These are phyloP conservation scores for Globisporangium nodosum DNA, from an alignment of 352 stramenopile genomes.

Conservation along the genomic window DNA sequence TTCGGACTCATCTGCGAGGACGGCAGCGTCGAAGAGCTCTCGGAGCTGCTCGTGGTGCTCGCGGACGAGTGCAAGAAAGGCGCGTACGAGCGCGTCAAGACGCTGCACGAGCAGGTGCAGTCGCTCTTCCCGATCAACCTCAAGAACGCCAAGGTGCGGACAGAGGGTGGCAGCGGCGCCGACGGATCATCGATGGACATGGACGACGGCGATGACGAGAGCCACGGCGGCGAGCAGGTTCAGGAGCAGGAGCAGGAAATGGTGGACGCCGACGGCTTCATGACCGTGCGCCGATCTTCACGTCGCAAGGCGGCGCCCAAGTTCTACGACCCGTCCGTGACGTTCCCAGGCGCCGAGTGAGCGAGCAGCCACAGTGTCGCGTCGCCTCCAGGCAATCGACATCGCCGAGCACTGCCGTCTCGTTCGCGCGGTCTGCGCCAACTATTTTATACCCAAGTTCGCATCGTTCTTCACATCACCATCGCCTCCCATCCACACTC, in stretches of 20 bases:
- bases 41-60: constrained; percentile 55
- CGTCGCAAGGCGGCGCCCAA: constrained; percentile 60
- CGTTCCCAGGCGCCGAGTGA: constrained; percentile 78
- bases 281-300: constrained; percentile 61
- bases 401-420: background rate
- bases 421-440: constrained; percentile 1
- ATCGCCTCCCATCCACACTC: background rate
- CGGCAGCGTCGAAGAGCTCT: constrained; percentile 65
- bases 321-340: constrained; percentile 64
- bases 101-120: constrained; percentile 67
- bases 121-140: constrained; percentile 76
- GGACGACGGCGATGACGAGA: constrained; percentile 20
- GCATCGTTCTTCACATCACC: too few relatives aligned
- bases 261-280: constrained; percentile 75
- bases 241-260: constrained; percentile 17
- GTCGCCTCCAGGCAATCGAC: background rate
- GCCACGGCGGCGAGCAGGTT: constrained; percentile 3
- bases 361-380: constrained; percentile 1
- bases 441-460: constrained; percentile 6
- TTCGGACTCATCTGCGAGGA: constrained; percentile 80
- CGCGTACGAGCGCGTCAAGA: constrained; percentile 60
- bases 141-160: constrained; percentile 65
- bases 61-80: constrained; percentile 76
- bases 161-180: constrained; percentile 20
- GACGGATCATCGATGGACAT: constrained; percentile 18